phyloP scores from a whole-genome alignment of 2,329 filamentous ascomycete species.

The Dryadomyces quercus-mongolicae region DNA sequence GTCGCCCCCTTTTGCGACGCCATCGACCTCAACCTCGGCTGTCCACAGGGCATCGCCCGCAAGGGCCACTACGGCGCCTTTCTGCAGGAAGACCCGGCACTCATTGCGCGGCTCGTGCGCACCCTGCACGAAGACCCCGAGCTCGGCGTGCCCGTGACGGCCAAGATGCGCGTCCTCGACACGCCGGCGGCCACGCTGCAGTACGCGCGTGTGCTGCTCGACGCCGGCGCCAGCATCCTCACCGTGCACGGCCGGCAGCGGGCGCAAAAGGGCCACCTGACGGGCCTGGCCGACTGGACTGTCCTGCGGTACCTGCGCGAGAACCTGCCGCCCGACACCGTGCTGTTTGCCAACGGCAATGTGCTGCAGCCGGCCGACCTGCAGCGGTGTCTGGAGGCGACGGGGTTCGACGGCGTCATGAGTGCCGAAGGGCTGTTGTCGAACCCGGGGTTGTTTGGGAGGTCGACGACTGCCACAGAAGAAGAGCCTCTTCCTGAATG shows the following conservation, averaged over 20 bases:
- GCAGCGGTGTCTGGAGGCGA: slow-evolving; percentile 63
- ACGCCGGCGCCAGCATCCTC: slow-evolving; percentile 81
- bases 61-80: slow-evolving; percentile 91
- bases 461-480: slow-evolving; percentile 38
- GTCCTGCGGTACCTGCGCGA: slow-evolving; percentile 73
- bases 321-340: slow-evolving; percentile 71
- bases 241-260: slow-evolving; percentile 81
- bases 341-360: slow-evolving; percentile 95
- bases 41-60: slow-evolving; percentile 87
- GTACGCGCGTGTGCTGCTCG: slow-evolving; percentile 79
- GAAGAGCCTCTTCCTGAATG: neutral
- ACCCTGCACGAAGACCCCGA: slow-evolving; percentile 65
- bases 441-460: slow-evolving; percentile 76
- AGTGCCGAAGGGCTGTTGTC: slow-evolving; percentile 90
- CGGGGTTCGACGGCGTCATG: slow-evolving; percentile 89
- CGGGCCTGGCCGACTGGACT: slow-evolving; percentile 86
- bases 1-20: slow-evolving; percentile 87
- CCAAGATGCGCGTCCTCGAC: slow-evolving; percentile 86
- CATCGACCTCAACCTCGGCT: slow-evolving; percentile 89
- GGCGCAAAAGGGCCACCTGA: slow-evolving; percentile 94
- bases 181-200: slow-evolving; percentile 75
- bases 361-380: slow-evolving; percentile 73
- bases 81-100: slow-evolving; percentile 79
- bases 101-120: slow-evolving; percentile 73
- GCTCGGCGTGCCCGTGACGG: slow-evolving; percentile 75